Conservation (phyloP, 768 basidiomycete species). For the Rhodocollybia butyracea region DNA sequence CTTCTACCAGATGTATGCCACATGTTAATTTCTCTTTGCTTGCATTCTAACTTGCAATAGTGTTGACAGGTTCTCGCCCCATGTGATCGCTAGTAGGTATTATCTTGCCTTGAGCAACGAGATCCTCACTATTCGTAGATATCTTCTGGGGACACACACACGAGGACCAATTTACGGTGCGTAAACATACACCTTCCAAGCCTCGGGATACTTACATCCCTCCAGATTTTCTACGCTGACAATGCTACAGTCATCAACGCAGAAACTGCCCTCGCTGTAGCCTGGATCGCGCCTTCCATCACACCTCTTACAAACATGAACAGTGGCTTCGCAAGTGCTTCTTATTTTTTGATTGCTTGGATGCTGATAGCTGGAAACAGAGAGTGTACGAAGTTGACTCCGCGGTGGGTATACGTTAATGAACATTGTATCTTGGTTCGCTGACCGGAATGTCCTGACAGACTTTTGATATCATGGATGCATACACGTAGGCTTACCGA, state of each 20-base stretch:
- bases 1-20: constrained; percentile 48
- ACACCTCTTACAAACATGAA: constrained; percentile 72
- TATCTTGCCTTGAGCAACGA: neutral
- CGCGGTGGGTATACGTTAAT: constrained; percentile 39
- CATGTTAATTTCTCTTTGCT: neutral
- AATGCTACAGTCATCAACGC: constrained; percentile 61
- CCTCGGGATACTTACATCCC: no score
- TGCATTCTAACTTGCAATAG: constrained; percentile 26
- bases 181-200: constrained; percentile 15
- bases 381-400: constrained; percentile 71
- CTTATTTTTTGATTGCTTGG: constrained; percentile 18
- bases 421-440: neutral
- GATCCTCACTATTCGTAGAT: constrained; percentile 34
- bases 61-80: constrained; percentile 75
- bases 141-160: constrained; percentile 82
- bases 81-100: constrained; percentile 70
- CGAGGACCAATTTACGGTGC: constrained; percentile 66
- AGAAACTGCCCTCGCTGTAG: constrained; percentile 46
- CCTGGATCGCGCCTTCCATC: constrained; percentile 64
- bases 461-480: constrained; percentile 78
- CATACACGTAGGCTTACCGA: constrained; percentile 68
- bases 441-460: constrained; percentile 21
- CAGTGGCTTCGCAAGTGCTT: constrained; percentile 51
- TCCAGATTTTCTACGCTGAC: constrained; percentile 72
- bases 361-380: neutral